Evolutionary conservation across 495 filamentous ascomycete species (phyloP).

Genomic region (Bombardia bombarda): DNA sequence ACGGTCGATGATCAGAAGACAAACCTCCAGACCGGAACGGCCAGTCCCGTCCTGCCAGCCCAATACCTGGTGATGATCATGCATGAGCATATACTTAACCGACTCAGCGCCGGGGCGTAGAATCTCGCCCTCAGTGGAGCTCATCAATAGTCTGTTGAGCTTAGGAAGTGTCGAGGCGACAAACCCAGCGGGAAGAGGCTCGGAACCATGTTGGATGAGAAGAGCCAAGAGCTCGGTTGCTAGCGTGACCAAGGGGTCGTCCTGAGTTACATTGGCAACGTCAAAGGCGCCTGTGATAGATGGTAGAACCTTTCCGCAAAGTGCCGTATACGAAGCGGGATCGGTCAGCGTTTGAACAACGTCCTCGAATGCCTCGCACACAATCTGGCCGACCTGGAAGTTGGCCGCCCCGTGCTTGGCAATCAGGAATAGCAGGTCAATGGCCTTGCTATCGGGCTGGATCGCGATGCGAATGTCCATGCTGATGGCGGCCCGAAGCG

Average conservation of each 20-base stretch:
- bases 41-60: conserved; percentile 67
- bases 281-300: conserved; percentile 84
- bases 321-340: conserved; percentile 59
- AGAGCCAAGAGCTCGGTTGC: conserved; percentile 71
- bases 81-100: conserved; percentile 76
- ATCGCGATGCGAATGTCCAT: conserved; percentile 67
- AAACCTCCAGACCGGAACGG: conserved; percentile 80
- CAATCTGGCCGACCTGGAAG: conserved; percentile 74
- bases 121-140: conserved; percentile 72
- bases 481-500: conserved; percentile 72
- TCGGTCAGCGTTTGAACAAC: conserved; percentile 62
- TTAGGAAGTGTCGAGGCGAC: conserved; percentile 81
- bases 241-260: conserved; percentile 70
- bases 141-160: conserved; percentile 70
- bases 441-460: conserved; percentile 51
- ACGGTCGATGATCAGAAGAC: conserved; percentile 88
- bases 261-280: conserved; percentile 72
- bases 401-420: conserved; percentile 81
- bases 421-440: conserved; percentile 83
- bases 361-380: conserved; percentile 86
- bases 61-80: conserved; percentile 82
- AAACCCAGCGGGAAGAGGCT: conserved; percentile 80
- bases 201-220: conserved; percentile 71
- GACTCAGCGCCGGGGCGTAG: conserved; percentile 80
- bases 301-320: conserved; percentile 82